Conservation (phyloP, 208 protist species). For the Wallacemonas sp. region DNA sequence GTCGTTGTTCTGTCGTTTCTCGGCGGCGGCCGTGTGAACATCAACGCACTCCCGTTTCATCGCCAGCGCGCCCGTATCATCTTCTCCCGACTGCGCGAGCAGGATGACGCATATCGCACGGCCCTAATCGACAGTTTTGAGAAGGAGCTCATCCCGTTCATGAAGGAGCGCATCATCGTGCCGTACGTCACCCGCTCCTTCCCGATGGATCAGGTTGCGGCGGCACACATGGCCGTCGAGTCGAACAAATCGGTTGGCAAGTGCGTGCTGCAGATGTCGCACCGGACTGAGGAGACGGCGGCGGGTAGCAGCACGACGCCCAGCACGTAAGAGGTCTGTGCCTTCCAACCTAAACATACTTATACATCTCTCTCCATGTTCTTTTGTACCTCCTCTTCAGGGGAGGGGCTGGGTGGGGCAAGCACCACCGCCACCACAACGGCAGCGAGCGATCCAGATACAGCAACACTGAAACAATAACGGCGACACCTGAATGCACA, state of each 20-base stretch:
- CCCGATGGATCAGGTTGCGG: conserved; percentile 52
- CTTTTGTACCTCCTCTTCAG: too few species aligned
- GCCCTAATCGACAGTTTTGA: conserved; percentile 57
- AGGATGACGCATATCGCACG: conserved; percentile 55
- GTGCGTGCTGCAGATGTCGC: conserved; percentile 42
- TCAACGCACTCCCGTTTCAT: conserved; percentile 58
- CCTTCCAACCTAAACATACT: too few species aligned
- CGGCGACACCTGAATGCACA: neutral
- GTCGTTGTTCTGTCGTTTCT: conserved; percentile 74
- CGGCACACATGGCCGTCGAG: conserved; percentile 56
- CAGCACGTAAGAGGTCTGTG: too few species aligned
- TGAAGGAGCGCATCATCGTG: conserved; percentile 51
- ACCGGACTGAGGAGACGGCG: neutral
- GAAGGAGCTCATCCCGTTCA: conserved; percentile 54
- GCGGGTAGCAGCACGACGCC: neutral
- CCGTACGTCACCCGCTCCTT: conserved; percentile 50
- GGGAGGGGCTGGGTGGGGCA: too few species aligned
- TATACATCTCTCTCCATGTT: too few species aligned
- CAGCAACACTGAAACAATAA: neutral
- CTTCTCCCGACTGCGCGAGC: conserved; percentile 72
- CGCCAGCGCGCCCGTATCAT: conserved; percentile 51
- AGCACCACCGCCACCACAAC: too few species aligned
- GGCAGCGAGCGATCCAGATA: neutral
- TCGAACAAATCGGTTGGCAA: conserved; percentile 59
- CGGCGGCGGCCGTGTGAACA: conserved; percentile 46